Evolutionary conservation across 768 basidiomycete species (phyloP), one percentile per base, ranked within the genome.

Genomic region (Serendipita indica): DNA sequence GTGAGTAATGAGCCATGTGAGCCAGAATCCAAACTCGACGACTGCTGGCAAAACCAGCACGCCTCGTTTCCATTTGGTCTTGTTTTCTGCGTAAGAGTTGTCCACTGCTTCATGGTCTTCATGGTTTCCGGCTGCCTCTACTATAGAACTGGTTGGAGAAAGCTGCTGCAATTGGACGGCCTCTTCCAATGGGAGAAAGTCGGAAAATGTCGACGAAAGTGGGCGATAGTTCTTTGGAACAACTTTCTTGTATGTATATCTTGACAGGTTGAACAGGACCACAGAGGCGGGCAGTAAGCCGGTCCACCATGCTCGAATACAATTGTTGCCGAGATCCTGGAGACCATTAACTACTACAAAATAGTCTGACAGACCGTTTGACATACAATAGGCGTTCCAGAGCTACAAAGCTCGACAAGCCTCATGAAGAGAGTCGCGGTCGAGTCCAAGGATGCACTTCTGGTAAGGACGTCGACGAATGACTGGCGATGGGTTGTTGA

Each of bases 291-390:
- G 45, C 12, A 46, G 12, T 13, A 16, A 13, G 27, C 13, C 45
- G 14, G 45, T 46, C 45, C 45, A 46, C 45, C 45, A 46, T 16
- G 45, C 45, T n/a, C 45, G 45, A 46, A 46, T 27, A 20, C 45
- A 46, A 27, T 46, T 27, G 45, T 46, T 46, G 13, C 45, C 45
- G 25, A 46, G 13, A 27, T 46, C 22, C 45, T 46, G 18, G 18
- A 18, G 37, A 18, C 18, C 37, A 39, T 12, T 39, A 13, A 39
- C 18, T 12, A 39, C 18, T 18, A 39, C 37, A 13, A 39, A 39
- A 39, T 18, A 39, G 37, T 39, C 37, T 39, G 37, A 13, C 18
- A 39, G 37, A 13, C 13, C 13, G 13, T 13, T 39, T 13, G 18
- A 39, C 37, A 18, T 39, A 39, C 37, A 39, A 39, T 39, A 39